These are phyloP conservation scores for Pelargonium fulgidum DNA, from an alignment of 441 rosid species.

Conservation along the genomic window DNA sequence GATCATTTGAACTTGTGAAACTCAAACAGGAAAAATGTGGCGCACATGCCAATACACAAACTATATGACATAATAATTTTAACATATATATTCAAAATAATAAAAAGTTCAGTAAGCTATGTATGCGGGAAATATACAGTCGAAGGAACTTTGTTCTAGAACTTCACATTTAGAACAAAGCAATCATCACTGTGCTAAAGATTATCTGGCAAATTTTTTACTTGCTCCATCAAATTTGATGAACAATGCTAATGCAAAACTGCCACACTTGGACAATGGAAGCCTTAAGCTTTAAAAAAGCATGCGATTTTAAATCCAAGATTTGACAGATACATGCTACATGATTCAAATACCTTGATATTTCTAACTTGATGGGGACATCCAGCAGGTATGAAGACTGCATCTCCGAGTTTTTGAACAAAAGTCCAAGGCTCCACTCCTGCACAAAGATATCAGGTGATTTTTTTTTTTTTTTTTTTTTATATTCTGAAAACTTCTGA, in stretches of 20 bases:
- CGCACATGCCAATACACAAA: not conserved
- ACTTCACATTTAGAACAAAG: not conserved
- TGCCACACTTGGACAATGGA: not conserved
- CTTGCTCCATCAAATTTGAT: not conserved
- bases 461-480: no score
- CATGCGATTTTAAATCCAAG: no score
- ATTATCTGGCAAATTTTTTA: not conserved
- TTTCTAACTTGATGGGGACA: conserved; percentile 97
- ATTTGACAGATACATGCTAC: no score
- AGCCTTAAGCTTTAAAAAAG: not conserved
- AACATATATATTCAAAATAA: not conserved
- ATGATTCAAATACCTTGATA: conserved; percentile 47
- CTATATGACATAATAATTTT: not conserved
- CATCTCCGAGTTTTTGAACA: conserved; percentile 71
- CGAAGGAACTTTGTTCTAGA: not conserved
- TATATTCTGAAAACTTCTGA: not conserved
- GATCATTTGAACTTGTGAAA: not conserved
- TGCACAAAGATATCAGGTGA: conserved; percentile 15
- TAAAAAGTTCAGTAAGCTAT: not conserved
- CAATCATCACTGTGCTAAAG: not conserved
- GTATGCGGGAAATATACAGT: not conserved
- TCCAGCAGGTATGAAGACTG: conserved; percentile 93
- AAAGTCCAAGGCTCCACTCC: conserved; percentile 96
- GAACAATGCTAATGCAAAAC: not conserved
- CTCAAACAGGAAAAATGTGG: not conserved